Conservation (phyloP, 139 green algal species). For the Eudorina sp. region DNA sequence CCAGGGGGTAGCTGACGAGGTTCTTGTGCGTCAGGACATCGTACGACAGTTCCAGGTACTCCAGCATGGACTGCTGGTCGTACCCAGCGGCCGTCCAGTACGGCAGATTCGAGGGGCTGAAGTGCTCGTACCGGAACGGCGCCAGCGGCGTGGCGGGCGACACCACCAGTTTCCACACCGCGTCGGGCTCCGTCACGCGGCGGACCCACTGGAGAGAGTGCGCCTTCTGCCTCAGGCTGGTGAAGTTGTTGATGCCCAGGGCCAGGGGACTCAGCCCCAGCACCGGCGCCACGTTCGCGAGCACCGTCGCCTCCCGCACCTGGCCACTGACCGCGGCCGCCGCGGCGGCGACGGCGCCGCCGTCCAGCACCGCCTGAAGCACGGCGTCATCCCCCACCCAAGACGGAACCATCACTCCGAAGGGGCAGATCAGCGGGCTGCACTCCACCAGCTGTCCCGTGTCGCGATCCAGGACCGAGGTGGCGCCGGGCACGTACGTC, state of each 20-base stretch:
- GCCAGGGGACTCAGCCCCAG: constrained; percentile 29
- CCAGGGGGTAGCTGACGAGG: not conserved
- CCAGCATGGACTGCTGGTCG: not conserved
- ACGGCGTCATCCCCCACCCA: not conserved
- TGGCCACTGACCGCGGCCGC: too few species aligned
- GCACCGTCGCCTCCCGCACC: not conserved
- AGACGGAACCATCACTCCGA: not conserved
- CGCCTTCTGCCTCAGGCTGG: not conserved
- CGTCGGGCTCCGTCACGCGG: not conserved
- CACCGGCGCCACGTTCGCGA: constrained; percentile 20
- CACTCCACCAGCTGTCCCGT: not conserved
- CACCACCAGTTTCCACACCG: not conserved
- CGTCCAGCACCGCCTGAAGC: not conserved
- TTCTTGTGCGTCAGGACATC: constrained; percentile 10
- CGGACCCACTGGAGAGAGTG: not conserved
- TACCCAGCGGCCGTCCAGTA: constrained; percentile 7
- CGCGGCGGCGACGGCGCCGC: too few species aligned
- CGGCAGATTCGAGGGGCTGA: not conserved
- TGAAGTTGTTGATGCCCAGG: constrained; percentile 20
- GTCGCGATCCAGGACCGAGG: not conserved
- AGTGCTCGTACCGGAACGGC: constrained; percentile 34
- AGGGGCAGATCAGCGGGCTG: not conserved
- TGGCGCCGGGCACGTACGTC: constrained; percentile 12
- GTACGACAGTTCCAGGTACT: constrained; percentile 20
- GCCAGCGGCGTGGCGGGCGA: constrained; percentile 12